phyloP scores from a whole-genome alignment of 2,329 filamentous ascomycete genomes.

The Pseudogymnoascus sp. region DNA sequence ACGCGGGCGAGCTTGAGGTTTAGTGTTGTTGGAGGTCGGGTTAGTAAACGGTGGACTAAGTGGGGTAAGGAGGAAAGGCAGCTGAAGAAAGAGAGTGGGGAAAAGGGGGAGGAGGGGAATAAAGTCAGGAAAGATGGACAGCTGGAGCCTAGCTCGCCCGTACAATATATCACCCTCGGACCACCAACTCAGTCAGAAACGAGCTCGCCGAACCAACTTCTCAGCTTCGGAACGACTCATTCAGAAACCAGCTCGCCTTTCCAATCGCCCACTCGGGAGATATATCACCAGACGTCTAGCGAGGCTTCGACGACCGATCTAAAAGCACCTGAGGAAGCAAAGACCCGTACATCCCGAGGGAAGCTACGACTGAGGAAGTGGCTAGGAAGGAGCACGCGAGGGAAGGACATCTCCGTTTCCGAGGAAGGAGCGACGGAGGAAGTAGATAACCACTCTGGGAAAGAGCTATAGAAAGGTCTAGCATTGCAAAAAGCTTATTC shows the following conservation, averaged over 20 bases:
- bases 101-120: neutral
- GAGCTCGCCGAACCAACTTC: neutral
- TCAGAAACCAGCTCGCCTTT: neutral
- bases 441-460: neutral
- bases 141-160: neutral
- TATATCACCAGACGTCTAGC: neutral
- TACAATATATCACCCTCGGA: neutral
- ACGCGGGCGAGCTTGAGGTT: constrained; percentile 46
- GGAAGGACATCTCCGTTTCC: neutral
- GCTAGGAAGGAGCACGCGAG: neutral
- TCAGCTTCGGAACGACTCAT: neutral
- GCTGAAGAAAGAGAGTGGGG: neutral
- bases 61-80: neutral
- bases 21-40: neutral
- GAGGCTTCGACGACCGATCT: neutral
- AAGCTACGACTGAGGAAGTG: neutral
- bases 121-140: neutral
- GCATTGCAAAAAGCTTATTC: too few species aligned
- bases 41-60: neutral
- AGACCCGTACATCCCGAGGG: neutral
- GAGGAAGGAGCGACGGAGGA: neutral
- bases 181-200: neutral
- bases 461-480: neutral
- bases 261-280: neutral
- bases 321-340: neutral